Evolutionary conservation across 176 grass and related monocot genomes (phyloP).

Genomic region (Eragrostis nindensis): DNA sequence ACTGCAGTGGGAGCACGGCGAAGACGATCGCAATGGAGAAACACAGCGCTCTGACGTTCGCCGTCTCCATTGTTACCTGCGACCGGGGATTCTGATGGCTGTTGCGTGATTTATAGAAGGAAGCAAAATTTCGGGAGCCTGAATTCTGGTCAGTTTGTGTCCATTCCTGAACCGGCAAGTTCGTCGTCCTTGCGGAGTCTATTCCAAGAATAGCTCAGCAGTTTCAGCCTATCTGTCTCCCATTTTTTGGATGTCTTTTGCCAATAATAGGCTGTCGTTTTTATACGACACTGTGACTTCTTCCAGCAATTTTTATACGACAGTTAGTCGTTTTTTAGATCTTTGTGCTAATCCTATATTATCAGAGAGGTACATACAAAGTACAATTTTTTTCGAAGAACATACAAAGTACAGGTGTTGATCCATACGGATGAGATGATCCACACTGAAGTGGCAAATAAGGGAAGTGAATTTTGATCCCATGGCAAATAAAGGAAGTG

Average conservation of each 20-base stretch:
- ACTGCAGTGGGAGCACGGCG: constrained; percentile 1
- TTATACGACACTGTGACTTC: background rate
- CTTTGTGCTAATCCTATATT: no score
- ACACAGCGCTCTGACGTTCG: constrained; percentile 29
- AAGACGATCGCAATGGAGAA: constrained; percentile 40
- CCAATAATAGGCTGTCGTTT: constrained; percentile 30
- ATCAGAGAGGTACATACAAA: no score
- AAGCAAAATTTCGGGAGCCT: background rate
- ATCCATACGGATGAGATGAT: no score
- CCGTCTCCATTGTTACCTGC: constrained; percentile 10
- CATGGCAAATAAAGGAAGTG: no score
- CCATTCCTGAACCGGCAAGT: background rate
- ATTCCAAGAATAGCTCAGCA: background rate
- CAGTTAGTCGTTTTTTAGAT: no score
- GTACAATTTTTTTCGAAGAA: no score
- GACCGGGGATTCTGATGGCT: background rate
- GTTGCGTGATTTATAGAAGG: constrained; percentile 28
- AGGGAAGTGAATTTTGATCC: no score
- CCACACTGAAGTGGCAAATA: no score
- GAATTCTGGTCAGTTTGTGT: constrained; percentile 25
- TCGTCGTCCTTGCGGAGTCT: background rate
- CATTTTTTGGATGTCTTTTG: background rate
- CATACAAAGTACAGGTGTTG: no score
- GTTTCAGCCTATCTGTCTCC: constrained; percentile 3
- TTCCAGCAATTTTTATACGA: constrained; percentile 28